phyloP scores from a whole-genome alignment of 768 basidiomycete species.

The Trametes cubensis region DNA sequence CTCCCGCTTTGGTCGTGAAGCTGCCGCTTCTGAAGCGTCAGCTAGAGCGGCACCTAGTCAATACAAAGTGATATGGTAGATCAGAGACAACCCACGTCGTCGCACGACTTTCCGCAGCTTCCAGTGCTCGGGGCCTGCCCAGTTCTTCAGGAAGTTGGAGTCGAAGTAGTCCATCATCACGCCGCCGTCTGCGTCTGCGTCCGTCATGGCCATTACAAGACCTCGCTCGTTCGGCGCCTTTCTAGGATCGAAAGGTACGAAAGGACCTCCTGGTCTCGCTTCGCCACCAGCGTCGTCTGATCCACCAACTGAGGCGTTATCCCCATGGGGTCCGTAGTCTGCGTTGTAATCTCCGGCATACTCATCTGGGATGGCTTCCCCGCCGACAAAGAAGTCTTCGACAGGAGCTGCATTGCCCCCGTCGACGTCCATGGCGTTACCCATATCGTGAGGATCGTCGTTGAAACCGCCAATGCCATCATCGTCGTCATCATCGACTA shows the following conservation, averaged over 20 bases:
- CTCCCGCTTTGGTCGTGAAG: constrained; percentile 59
- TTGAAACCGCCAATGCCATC: constrained; percentile 38
- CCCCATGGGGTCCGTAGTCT: constrained; percentile 48
- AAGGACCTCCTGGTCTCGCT: constrained; percentile 42
- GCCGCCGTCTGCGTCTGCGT: constrained; percentile 60
- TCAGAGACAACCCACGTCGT: constrained; percentile 54
- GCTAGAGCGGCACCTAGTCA: constrained; percentile 33
- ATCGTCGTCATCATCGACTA: constrained; percentile 50
- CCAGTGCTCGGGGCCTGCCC: constrained; percentile 99
- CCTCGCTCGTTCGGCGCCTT: constrained; percentile 75
- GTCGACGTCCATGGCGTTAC: constrained; percentile 44
- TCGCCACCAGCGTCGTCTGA: constrained; percentile 41
- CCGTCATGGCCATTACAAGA: constrained; percentile 84
- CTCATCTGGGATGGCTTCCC: constrained; percentile 56
- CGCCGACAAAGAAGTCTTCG: constrained; percentile 73
- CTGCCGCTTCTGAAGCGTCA: constrained; percentile 54
- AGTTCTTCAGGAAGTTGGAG: constrained; percentile 83
- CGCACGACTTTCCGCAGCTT: constrained; percentile 84
- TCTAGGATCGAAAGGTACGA: constrained; percentile 85
- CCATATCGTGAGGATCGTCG: constrained; percentile 41
- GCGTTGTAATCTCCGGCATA: constrained; percentile 38
- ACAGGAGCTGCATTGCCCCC: constrained; percentile 40
- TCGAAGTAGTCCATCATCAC: constrained; percentile 89
- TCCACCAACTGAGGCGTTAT: constrained; percentile 47
- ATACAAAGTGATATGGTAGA: neutral